Conservation (phyloP, 1,284 basidiomycete species). For the Moesziomyces globuligerus region DNA sequence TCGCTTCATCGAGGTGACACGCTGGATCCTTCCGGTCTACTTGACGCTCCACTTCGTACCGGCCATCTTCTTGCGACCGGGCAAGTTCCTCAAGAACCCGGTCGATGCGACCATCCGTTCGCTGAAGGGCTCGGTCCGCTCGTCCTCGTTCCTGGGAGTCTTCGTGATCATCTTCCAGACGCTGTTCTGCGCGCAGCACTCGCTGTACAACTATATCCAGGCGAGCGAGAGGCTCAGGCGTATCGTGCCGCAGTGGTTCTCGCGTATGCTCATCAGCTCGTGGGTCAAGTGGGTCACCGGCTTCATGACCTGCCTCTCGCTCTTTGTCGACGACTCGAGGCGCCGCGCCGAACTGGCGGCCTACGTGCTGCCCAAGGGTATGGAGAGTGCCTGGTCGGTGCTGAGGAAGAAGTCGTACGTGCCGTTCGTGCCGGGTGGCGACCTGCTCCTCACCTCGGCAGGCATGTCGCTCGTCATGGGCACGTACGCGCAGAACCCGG, state of each 20-base stretch:
- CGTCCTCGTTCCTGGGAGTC: constrained; percentile 85
- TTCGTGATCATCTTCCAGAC: constrained; percentile 90
- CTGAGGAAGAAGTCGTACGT: constrained; percentile 81
- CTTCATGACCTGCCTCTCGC: constrained; percentile 78
- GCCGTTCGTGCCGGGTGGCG: constrained; percentile 75
- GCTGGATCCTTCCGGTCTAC: constrained; percentile 81
- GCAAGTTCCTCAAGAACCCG: constrained; percentile 59
- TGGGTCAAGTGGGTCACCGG: constrained; percentile 77
- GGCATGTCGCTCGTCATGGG: constrained; percentile 94
- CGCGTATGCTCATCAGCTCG: constrained; percentile 75
- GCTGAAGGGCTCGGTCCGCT: constrained; percentile 79
- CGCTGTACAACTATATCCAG: constrained; percentile 70
- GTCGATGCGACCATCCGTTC: constrained; percentile 69
- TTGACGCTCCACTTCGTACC: constrained; percentile 91
- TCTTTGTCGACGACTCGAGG: constrained; percentile 87
- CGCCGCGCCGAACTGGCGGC: constrained; percentile 87
- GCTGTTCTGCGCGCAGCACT: constrained; percentile 79
- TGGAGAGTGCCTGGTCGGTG: constrained; percentile 77
- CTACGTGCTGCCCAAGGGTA: constrained; percentile 91
- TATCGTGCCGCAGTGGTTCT: constrained; percentile 70
- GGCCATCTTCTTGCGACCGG: constrained; percentile 63
- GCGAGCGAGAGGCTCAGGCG: constrained; percentile 21
- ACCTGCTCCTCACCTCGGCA: constrained; percentile 74
- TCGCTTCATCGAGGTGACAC: constrained; percentile 82
- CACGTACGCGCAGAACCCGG: constrained; percentile 82